These are phyloP conservation scores for Tulasnella sp. DNA, from an alignment of 768 basidiomycete genomes.

Conservation along the genomic window DNA sequence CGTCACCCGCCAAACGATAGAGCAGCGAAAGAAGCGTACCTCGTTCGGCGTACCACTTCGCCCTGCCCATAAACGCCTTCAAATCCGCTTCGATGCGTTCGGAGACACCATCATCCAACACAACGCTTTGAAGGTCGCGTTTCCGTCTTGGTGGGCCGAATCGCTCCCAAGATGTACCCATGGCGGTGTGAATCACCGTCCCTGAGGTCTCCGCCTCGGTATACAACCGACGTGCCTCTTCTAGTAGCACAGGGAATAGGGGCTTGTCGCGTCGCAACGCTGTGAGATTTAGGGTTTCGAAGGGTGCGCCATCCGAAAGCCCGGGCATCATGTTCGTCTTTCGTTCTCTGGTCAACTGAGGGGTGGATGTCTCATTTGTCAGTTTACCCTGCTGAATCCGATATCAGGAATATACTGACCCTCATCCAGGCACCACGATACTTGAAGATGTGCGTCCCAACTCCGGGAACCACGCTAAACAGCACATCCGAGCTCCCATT, in stretches of 20 bases:
- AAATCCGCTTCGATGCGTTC: constrained; percentile 76
- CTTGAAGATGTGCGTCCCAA: constrained; percentile 86
- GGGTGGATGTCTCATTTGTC: too few relatives aligned
- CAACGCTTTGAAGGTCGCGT: constrained; percentile 79
- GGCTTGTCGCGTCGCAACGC: constrained; percentile 78
- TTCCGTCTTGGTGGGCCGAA: constrained; percentile 88
- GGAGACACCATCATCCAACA: constrained; percentile 71
- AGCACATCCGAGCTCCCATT: constrained; percentile 84
- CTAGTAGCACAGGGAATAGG: constrained; percentile 68
- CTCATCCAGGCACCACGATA: constrained; percentile 94
- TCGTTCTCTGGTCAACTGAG: constrained; percentile 85
- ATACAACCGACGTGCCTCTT: constrained; percentile 84
- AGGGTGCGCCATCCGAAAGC: constrained; percentile 82
- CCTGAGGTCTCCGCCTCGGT: constrained; percentile 83
- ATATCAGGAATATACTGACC: constrained; percentile 46
- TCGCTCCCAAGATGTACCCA: constrained; percentile 93
- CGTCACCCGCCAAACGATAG: neutral
- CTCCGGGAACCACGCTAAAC: constrained; percentile 92
- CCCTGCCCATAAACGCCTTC: constrained; percentile 66
- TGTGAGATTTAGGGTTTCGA: constrained; percentile 94
- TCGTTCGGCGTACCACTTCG: constrained; percentile 93
- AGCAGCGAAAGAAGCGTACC: constrained; percentile 40
- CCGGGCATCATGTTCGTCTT: constrained; percentile 84
- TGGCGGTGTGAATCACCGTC: constrained; percentile 91
- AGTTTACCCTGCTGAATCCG: too few relatives aligned